A percentile compares a stretch with the other conserved stretches of the same genome.
Conservation (phyloP, 2,329 filamentous ascomycete species). For the Bipolaris cookei region DNA sequence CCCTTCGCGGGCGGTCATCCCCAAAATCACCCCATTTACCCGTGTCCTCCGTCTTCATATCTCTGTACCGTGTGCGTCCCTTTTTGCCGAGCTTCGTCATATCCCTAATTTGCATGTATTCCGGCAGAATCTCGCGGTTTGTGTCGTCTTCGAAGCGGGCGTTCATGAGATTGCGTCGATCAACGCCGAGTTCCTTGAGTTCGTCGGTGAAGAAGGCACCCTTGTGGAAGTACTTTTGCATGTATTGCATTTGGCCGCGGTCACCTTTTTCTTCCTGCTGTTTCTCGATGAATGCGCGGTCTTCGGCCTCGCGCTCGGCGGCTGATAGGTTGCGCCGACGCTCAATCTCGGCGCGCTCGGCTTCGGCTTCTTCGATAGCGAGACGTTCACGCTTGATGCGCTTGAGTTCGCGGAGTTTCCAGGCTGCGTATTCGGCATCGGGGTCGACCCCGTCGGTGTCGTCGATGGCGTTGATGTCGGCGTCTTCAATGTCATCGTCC, state of each 20-base stretch:
- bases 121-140: slow-evolving; percentile 82
- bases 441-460: slow-evolving; percentile 88
- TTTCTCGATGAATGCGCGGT: slow-evolving; percentile 74
- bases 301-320: slow-evolving; percentile 85
- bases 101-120: slow-evolving; percentile 91
- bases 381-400: slow-evolving; percentile 87
- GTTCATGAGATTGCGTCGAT: slow-evolving; percentile 85
- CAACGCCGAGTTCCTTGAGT: slow-evolving; percentile 74
- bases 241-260: slow-evolving; percentile 82
- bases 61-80: slow-evolving; percentile 86
- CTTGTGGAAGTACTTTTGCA: slow-evolving; percentile 97
- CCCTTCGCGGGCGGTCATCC: slow-evolving; percentile 53
- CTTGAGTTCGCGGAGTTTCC: slow-evolving; percentile 90
- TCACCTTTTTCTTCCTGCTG: slow-evolving; percentile 78
- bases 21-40: slow-evolving; percentile 78
- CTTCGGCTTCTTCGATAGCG: slow-evolving; percentile 81
- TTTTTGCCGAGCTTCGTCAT: slow-evolving; percentile 94
- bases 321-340: slow-evolving; percentile 83
- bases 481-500: slow-evolving; percentile 73
- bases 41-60: slow-evolving; percentile 88
- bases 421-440: slow-evolving; percentile 86
- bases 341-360: slow-evolving; percentile 87
- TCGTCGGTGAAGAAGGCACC: slow-evolving; percentile 94
- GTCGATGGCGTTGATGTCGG: slow-evolving; percentile 77
- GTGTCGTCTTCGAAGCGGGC: slow-evolving; percentile 82